Evolutionary conservation across 2,329 filamentous ascomycete genomes (phyloP).

Genomic region (Colletotrichum euphorbiae): DNA sequence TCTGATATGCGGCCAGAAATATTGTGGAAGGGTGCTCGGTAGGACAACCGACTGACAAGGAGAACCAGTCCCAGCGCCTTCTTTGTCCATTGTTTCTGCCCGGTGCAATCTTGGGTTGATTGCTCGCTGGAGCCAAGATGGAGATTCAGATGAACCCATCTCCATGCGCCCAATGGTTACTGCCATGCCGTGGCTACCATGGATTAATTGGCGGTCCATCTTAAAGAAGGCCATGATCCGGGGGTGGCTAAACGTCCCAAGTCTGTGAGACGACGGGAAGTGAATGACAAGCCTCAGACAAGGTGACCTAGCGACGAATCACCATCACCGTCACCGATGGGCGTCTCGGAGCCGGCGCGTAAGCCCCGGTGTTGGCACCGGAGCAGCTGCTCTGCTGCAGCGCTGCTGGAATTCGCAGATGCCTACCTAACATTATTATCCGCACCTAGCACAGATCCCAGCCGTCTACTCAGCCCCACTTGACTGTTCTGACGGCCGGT

Average conservation of each 20-base stretch:
- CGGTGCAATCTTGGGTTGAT: conserved; percentile 10
- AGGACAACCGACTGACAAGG: conserved; percentile 7
- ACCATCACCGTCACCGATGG: conserved; percentile 6
- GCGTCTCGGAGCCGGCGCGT: conserved; percentile 25
- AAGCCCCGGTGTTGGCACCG: conserved; percentile 1
- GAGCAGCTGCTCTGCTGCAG: too few species aligned
- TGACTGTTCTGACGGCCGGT: conserved; percentile 17
- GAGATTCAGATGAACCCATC: conserved; percentile 7
- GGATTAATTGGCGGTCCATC: conserved; percentile 14
- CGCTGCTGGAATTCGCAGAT: conserved; percentile 9
- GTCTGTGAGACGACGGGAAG: neutral
- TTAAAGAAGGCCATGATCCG: conserved; percentile 17
- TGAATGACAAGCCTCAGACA: too few species aligned
- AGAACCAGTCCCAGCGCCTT: neutral
- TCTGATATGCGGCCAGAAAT: neutral
- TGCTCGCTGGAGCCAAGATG: neutral
- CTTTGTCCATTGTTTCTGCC: neutral
- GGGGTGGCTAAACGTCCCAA: conserved; percentile 20
- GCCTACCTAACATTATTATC: conserved; percentile 36
- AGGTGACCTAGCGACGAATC: conserved; percentile 1
- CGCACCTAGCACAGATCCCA: conserved; percentile 39
- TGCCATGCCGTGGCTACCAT: conserved; percentile 14
- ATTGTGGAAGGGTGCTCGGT: neutral
- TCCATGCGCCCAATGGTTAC: neutral
- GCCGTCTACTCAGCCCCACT: conserved; percentile 22